A percentile compares a stretch with the other conserved stretches of the same genome.
These are phyloP conservation scores for Mallotus repandus DNA, from an alignment of 441 rosid genomes.

Conservation along the genomic window DNA sequence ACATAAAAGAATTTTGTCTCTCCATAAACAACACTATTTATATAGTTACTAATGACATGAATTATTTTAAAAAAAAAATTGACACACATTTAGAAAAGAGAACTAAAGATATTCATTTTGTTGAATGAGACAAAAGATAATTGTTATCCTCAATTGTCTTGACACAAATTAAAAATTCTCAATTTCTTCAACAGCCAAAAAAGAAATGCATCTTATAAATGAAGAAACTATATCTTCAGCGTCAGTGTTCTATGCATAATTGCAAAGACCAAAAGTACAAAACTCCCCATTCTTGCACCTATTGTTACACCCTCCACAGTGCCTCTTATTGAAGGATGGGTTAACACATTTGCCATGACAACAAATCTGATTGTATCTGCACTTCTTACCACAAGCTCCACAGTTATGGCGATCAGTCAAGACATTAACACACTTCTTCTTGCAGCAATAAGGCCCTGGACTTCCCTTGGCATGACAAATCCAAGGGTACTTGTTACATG, in stretches of 20 bases:
- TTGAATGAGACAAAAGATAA: not conserved
- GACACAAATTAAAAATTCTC: not conserved
- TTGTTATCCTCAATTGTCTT: not conserved
- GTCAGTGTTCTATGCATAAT: slow-evolving; percentile 24
- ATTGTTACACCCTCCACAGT: slow-evolving; percentile 37
- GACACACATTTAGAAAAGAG: too few relatives aligned
- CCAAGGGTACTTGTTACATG: slow-evolving; percentile 25
- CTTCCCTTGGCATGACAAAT: slow-evolving; percentile 29
- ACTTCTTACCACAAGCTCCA: slow-evolving; percentile 40
- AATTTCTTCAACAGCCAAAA: too few relatives aligned
- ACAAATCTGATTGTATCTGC: slow-evolving; percentile 36
- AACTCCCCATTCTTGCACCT: slow-evolving; percentile 29
- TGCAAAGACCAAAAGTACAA: slow-evolving; percentile 42
- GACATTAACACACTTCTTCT: slow-evolving; percentile 35
- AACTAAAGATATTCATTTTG: too few relatives aligned
- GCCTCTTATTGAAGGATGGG: slow-evolving; percentile 24
- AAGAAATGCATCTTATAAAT: too few relatives aligned
- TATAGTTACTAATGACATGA: too few relatives aligned
- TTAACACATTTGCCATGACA: slow-evolving; percentile 38
- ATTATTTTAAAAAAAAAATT: too few relatives aligned
- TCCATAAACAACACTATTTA: too few relatives aligned
- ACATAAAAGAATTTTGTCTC: too few relatives aligned
- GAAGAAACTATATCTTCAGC: too few relatives aligned
- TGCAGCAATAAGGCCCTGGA: slow-evolving; percentile 28
- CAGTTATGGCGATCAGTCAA: slow-evolving; percentile 28